Base-by-base conservation (phyloP, 2,329 filamentous ascomycete genomes). In the Pseudogymnoascus sp. region DNA sequence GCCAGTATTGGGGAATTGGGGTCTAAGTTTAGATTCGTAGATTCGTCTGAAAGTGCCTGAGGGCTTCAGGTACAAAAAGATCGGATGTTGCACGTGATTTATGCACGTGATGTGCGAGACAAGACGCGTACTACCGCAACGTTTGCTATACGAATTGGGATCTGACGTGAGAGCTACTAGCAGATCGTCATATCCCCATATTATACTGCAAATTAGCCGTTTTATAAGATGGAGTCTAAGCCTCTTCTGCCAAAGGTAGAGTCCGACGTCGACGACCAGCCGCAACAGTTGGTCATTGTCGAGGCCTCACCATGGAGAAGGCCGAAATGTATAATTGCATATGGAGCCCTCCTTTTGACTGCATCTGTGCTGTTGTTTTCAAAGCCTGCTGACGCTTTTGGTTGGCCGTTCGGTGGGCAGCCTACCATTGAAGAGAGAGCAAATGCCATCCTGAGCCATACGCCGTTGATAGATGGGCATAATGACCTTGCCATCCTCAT, bases 401-500 rank as follows among this genome's bases (percentile, higher is more conserved):
- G 29, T 29, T 62, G 50, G 62, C 33, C 35, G 59, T 62, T 63
- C 50, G 40, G 38, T 26, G 53, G 40, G 64, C 65, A 62, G 7
- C 63, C 64, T 44, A 72, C 71, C 6, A 62, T 75, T 21, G 68
- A 70, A 10, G 65, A 71, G 38, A 68, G 80, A 64, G 79, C 79
- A 9, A 71, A 75, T 13, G 71, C 70, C 38, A 82, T 82, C 26
- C 68, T 82, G 31, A 70, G 72, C 5, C 68, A 75, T 19, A 81
- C 78, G 5, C 80, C 80, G 37, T 71, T 82, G 64, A 80, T 82
- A 93, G 93, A 97, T 75, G 93, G 93, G 0, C 93, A 97, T 73
- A 89, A 96, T 76, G 93, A 97, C 73, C 81, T 97, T 59, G 83
- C 93, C 21, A 88, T 95, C 40, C 75, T 88, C 29, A 79, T 97